phyloP scores from a whole-genome alignment of 495 filamentous ascomycete genomes.

The Aspergillus taichungensis region DNA sequence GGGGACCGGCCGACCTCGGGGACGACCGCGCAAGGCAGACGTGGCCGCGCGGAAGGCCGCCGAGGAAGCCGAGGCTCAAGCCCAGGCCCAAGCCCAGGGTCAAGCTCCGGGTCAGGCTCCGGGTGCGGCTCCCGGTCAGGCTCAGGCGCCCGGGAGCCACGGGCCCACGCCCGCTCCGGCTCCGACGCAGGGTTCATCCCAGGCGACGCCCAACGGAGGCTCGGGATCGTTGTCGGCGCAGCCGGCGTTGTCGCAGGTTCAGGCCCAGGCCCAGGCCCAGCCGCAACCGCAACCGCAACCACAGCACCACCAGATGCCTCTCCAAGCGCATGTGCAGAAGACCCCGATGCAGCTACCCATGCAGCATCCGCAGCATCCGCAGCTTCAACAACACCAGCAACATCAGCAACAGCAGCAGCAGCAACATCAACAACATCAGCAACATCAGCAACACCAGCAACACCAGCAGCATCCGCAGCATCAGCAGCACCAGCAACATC shows the following conservation, averaged over 20 bases:
- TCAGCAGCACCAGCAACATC: conserved; percentile 1
- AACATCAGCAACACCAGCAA: conserved; percentile 2
- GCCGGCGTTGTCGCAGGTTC: not conserved
- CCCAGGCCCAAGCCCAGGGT: not conserved
- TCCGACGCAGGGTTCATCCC: no score
- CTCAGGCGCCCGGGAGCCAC: not conserved
- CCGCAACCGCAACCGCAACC: conserved; percentile 9
- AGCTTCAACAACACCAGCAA: conserved; percentile 3
- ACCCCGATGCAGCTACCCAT: conserved; percentile 1
- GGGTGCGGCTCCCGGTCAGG: not conserved
- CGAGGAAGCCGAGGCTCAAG: conserved; percentile 3
- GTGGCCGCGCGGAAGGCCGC: conserved; percentile 18
- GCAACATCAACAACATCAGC: conserved; percentile 8
- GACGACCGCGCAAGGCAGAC: conserved; percentile 33
- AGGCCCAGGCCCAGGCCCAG: conserved; percentile 4
- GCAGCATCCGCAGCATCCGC: conserved; percentile 6
- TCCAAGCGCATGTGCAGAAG: conserved; percentile 1
- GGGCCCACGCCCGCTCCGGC: no score
- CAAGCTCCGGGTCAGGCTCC: conserved; percentile 1
- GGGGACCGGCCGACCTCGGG: conserved; percentile 30
- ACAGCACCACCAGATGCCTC: not conserved
- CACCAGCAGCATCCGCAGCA: conserved; percentile 8
- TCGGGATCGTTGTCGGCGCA: not conserved
- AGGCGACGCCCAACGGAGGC: not conserved
- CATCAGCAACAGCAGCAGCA: conserved; percentile 5